phyloP scores from a whole-genome alignment of 2,329 filamentous ascomycete genomes.

The Pezicula rhizophila region DNA sequence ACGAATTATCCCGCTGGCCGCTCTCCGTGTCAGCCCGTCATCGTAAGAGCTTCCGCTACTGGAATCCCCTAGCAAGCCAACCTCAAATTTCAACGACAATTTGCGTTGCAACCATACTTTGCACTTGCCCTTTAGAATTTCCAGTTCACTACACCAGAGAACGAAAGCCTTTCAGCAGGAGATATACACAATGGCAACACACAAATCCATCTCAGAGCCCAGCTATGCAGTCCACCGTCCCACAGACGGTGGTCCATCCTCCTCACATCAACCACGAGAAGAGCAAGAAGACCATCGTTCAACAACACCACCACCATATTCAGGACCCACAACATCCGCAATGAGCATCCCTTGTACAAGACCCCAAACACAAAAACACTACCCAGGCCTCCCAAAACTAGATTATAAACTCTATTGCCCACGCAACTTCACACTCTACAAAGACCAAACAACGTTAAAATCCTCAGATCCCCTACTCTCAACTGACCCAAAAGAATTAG shows the following conservation, averaged over 20 bases:
- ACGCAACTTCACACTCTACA: conserved; percentile 44
- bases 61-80: no score
- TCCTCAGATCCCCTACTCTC: conserved; percentile 44
- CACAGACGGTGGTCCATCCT: conserved; percentile 10
- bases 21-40: no score
- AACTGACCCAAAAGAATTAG: conserved; percentile 37
- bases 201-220: conserved; percentile 13
- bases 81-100: no score
- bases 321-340: conserved; percentile 13
- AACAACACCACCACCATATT: conserved; percentile 23
- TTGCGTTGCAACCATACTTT: no score
- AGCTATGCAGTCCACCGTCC: conserved; percentile 14
- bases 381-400: conserved; percentile 19
- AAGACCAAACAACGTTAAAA: conserved; percentile 41
- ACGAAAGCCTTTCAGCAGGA: no score
- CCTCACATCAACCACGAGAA: neutral
- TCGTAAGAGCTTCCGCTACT: no score
- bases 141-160: no score
- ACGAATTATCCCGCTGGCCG: no score
- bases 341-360: conserved; percentile 1
- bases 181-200: neutral
- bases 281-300: conserved; percentile 14
- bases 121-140: no score
- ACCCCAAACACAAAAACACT: conserved; percentile 3
- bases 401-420: conserved; percentile 37